These are phyloP conservation scores for Fragilaria crotonensis DNA, from an alignment of 108 stramenopile genomes.

Conservation along the genomic window DNA sequence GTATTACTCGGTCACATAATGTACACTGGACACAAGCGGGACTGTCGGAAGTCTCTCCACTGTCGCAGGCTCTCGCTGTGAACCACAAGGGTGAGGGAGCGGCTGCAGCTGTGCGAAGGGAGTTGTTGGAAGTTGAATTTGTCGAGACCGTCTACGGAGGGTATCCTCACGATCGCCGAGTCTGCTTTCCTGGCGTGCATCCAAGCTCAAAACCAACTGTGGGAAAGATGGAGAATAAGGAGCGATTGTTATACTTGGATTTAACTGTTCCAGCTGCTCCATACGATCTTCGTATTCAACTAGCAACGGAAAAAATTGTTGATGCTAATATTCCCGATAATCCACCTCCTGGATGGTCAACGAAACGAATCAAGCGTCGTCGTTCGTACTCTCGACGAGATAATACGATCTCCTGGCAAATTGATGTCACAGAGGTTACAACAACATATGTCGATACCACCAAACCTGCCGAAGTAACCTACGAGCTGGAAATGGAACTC, in stretches of 20 bases:
- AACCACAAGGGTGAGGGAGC: too few relatives aligned
- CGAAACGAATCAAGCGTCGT: slow-evolving; percentile 69
- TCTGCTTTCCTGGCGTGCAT: slow-evolving; percentile 52
- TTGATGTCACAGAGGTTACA: slow-evolving; percentile 83
- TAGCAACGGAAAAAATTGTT: slow-evolving; percentile 62
- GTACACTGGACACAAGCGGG: slow-evolving; percentile 64
- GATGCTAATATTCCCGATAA: slow-evolving; percentile 27
- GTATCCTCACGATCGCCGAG: slow-evolving; percentile 49
- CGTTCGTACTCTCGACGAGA: slow-evolving; percentile 65
- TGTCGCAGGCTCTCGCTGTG: slow-evolving; percentile 54
- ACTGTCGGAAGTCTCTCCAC: slow-evolving; percentile 43
- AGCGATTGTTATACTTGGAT: slow-evolving; percentile 54
- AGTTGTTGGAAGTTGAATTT: slow-evolving; percentile 48
- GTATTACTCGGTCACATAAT: slow-evolving; percentile 66
- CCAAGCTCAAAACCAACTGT: slow-evolving; percentile 5
- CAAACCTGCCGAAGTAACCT: slow-evolving; percentile 35
- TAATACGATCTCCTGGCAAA: slow-evolving; percentile 76
- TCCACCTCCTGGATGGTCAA: slow-evolving; percentile 49
- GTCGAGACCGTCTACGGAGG: slow-evolving; percentile 75
- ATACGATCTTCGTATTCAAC: slow-evolving; percentile 62
- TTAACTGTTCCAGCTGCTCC: slow-evolving; percentile 65
- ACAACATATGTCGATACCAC: slow-evolving; percentile 25
- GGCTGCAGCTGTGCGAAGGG: slow-evolving; percentile 41
- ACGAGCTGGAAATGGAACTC: slow-evolving; percentile 83
- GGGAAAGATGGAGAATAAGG: slow-evolving; percentile 77